Evolutionary conservation across 306 rosid genomes (phyloP), one percentile per base, ranked within the genome.

Genomic region (Carpinus fangiana): DNA sequence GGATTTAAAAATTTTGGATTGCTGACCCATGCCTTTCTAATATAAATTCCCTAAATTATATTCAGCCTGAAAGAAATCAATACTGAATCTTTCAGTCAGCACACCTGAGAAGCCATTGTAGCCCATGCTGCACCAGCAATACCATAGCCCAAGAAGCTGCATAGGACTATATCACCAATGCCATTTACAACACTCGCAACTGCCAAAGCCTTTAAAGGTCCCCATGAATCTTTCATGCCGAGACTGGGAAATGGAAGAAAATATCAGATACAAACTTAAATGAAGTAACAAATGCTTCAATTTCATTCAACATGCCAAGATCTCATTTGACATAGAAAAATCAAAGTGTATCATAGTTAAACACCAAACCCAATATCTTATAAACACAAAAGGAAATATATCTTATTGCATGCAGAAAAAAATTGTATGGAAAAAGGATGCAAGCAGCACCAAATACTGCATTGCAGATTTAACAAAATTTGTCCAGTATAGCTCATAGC

Each of bases 161-260:
- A 93, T 0, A 90, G 78, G 69, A 89, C 53, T 82, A 88, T 47
- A 79, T 86, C 88, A 79, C 97, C 97, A 72, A 82, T 14, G 50
- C 88, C 93, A 81, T 89, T 89, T 70, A 89, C 82, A 72, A 67
- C 62, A 72, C 86, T 90, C 28, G 97, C 89, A 74, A 70, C 87
- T 11, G 85, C 90, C 89, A 90, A 87, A 70, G 94, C 93, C 92
- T 88, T 93, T 82, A 89, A 76, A 61, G 96, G 97, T 79, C 94
- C 97, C 97, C 92, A 90, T 2, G 97, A 93, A 93, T 90, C 97
- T 86, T 93, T 93, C 97, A 89, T 88, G 79, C 93, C 96, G 81
- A 93, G 97, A 80, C 96, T 90, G 56, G 75, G 41, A 75, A 78
- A 72, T 53, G 41, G 59, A 65, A 4, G 36, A 74, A n/a, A 57